A percentile compares a stretch with the other conserved stretches of the same genome.
These are phyloP conservation scores for Mycena leptocephala DNA, from an alignment of 768 basidiomycete genomes.

Conservation along the genomic window DNA sequence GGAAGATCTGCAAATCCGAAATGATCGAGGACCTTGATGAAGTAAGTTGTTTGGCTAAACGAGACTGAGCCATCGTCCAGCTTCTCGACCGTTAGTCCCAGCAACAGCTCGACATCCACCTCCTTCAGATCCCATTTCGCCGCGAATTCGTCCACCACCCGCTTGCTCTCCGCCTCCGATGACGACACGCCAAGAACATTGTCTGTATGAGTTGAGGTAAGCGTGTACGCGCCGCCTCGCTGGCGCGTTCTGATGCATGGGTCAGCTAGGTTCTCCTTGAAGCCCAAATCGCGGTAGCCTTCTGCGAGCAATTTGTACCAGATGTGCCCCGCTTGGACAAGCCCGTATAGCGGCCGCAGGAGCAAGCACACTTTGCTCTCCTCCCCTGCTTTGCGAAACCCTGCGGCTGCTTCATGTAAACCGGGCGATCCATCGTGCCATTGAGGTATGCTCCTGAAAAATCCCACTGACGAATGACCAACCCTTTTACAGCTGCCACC, in stretches of 20 bases:
- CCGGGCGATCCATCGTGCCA: conserved; percentile 16
- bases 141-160: conserved; percentile 22
- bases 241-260: conserved; percentile 15
- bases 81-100: too few species aligned
- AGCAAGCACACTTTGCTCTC: conserved; percentile 24
- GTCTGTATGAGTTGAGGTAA: conserved; percentile 26
- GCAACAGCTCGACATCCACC: too few species aligned
- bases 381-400: conserved; percentile 32
- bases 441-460: too few species aligned
- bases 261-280: conserved; percentile 15
- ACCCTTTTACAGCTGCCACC: conserved; percentile 4
- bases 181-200: conserved; percentile 19
- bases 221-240: neutral
- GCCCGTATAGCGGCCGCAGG: too few species aligned
- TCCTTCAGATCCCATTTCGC: too few species aligned
- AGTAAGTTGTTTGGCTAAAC: conserved; percentile 1
- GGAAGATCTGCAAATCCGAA: conserved; percentile 5
- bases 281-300: conserved; percentile 13
- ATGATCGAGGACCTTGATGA: conserved; percentile 16
- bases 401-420: conserved; percentile 24
- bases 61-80: too few species aligned
- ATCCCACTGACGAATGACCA: conserved; percentile 17
- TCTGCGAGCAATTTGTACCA: conserved; percentile 1
- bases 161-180: conserved; percentile 15
- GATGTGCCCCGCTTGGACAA: conserved; percentile 19